These are phyloP conservation scores for Scalesia atractyloides DNA, from an alignment of 129 eudicot species.

Conservation along the genomic window DNA sequence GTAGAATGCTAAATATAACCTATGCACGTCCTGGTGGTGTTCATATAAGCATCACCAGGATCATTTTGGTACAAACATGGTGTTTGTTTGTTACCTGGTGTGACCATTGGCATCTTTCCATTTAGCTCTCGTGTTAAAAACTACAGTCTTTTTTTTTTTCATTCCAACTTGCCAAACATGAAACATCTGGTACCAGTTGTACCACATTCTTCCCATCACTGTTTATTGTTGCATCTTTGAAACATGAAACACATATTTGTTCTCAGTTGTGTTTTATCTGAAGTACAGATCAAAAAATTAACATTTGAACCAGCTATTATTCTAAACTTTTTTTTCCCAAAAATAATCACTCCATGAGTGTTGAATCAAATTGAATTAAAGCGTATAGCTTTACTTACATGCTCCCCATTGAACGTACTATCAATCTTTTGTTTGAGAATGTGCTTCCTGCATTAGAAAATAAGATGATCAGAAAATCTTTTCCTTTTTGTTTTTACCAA, in stretches of 20 bases:
- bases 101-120: no score
- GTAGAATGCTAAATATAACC: no score
- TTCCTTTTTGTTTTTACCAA: no score
- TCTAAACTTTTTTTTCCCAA: neutral
- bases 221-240: constrained; percentile 69
- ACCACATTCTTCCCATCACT: constrained; percentile 97
- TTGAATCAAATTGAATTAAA: neutral
- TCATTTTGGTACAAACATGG: no score
- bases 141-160: constrained; percentile 63
- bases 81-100: no score
- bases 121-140: no score
- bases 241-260: constrained; percentile 88
- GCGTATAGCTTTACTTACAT: constrained; percentile 49
- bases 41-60: no score
- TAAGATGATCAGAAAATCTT: constrained; percentile 16
- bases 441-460: constrained; percentile 67
- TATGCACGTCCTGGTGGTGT: no score
- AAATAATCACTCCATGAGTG: neutral
- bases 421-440: constrained; percentile 68
- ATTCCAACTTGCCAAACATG: constrained; percentile 59
- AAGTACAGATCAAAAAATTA: constrained; percentile 25
- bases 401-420: constrained; percentile 87
- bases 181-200: constrained; percentile 61
- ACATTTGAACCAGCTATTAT: neutral
- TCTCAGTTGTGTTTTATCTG: constrained; percentile 93